Conservation (phyloP, 2,329 filamentous ascomycete species). For the Aaosphaeria pasadenensis region DNA sequence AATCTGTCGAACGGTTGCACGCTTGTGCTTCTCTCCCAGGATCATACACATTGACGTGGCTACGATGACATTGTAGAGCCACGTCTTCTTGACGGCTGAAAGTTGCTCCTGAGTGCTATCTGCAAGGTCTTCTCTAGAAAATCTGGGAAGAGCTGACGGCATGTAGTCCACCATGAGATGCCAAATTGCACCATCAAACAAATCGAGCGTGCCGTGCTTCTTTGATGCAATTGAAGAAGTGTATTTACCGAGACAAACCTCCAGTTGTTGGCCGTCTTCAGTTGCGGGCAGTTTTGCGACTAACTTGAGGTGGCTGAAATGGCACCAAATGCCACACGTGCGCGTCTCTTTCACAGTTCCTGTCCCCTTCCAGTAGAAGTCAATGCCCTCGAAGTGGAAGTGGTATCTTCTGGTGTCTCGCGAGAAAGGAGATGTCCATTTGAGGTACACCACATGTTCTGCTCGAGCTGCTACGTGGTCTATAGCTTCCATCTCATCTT, state of each 20-base stretch:
- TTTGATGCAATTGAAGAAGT: constrained; percentile 18
- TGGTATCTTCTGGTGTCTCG: constrained; percentile 23
- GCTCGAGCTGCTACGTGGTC: constrained; percentile 2
- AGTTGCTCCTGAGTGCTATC: neutral
- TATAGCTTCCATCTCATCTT: neutral
- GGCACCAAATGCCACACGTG: constrained; percentile 17
- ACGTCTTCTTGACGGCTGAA: constrained; percentile 13
- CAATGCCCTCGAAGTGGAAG: constrained; percentile 22
- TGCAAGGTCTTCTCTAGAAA: neutral
- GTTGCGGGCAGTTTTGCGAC: constrained; percentile 15
- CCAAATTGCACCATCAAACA: constrained; percentile 22
- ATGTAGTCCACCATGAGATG: constrained; percentile 12
- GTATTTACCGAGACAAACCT: constrained; percentile 28
- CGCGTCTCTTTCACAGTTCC: constrained; percentile 19
- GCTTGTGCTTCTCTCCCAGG: constrained; percentile 30
- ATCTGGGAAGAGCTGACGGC: neutral
- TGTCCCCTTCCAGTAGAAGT: constrained; percentile 37
- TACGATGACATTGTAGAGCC: constrained; percentile 27
- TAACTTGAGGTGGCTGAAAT: constrained; percentile 32
- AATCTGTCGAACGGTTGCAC: constrained; percentile 16
- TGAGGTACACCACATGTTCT: constrained; percentile 22
- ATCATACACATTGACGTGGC: constrained; percentile 34
- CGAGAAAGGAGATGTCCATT: constrained; percentile 24
- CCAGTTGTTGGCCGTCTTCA: neutral
- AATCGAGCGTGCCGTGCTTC: constrained; percentile 25